Conservation (phyloP, 768 basidiomycete genomes). For the Candolleomyces efflorescens region DNA sequence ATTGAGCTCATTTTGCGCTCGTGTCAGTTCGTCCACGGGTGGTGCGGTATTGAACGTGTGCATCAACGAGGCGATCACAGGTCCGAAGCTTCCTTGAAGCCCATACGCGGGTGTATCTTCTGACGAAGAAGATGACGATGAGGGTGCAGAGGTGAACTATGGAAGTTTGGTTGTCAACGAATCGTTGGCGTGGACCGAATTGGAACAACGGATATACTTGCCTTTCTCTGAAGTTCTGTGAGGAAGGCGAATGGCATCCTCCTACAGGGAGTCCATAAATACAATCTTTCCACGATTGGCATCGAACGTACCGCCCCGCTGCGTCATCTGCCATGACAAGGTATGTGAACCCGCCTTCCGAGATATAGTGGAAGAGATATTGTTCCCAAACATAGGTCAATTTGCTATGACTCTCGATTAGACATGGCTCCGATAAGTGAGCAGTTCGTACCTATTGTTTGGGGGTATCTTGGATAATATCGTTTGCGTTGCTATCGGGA, state of each 20-base stretch:
- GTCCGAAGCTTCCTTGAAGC: slow-evolving; percentile 68
- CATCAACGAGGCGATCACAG: slow-evolving; percentile 70
- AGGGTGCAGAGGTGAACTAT: slow-evolving; percentile 60
- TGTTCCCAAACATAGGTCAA: slow-evolving; percentile 89
- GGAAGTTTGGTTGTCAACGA: background rate
- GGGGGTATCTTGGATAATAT: slow-evolving; percentile 96
- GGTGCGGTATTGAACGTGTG: slow-evolving; percentile 87
- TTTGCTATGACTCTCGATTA: slow-evolving; percentile 42
- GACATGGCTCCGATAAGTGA: background rate
- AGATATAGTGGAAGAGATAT: slow-evolving; percentile 92
- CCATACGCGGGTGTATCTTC: slow-evolving; percentile 54
- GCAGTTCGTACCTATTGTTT: slow-evolving; percentile 56
- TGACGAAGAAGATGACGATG: slow-evolving; percentile 57
- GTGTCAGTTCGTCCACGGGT: slow-evolving; percentile 81
- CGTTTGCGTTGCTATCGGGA: slow-evolving; percentile 64
- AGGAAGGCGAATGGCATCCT: slow-evolving; percentile 95
- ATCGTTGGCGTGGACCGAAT: background rate
- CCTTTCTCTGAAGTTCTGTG: slow-evolving; percentile 78
- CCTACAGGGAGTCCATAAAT: slow-evolving; percentile 31
- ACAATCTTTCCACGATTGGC: background rate
- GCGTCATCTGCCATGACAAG: slow-evolving; percentile 95
- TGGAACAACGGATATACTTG: slow-evolving; percentile 19
- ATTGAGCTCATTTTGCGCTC: slow-evolving; percentile 84
- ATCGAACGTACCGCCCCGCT: slow-evolving; percentile 66
- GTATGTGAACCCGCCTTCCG: slow-evolving; percentile 81